Evolutionary conservation across 108 stramenopile genomes (phyloP), one percentile per base, ranked within the genome.

Genomic region (Stephanodiscus triporus): DNA sequence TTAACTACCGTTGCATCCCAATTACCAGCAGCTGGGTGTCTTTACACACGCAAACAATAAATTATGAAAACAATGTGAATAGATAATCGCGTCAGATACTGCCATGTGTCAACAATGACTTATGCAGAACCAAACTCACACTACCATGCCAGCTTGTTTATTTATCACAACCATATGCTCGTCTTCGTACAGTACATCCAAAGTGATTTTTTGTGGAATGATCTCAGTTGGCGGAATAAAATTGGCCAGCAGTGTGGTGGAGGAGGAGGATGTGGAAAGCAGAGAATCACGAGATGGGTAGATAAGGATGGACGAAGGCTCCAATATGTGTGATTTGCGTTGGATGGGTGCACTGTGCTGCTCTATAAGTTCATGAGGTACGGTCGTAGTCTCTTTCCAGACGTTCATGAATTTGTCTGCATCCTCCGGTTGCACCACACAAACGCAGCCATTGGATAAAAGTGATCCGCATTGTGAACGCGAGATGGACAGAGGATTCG

Each of bases 1-100:
- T 98, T 98, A 4, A 96, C 96, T 19, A 98, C 85, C 16, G 98
- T 98, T 48, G 92, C 94, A 69, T 93, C 91, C 92, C 96, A 94
- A 66, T 94, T 94, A n/a, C 98, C 98, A 17, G 95, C 93, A n/a
- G 97, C 98, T 29, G 98, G 98, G 73, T 98, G 98, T 0, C 59
- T 60, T 53, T 29, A 4, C 27, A 3, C 3, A 6, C 16, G 55
- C 34, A 60, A 60, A 23, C 9, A 42, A 42, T 11, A 11, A 19
- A 14, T 17, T 4, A 38, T 17, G 59, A 30, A 37, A 27, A 60
- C n/a, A 20, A 37, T 16, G n/a, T 14, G 14, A 57, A 27, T 57
- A 29, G 6, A 26, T 11, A 30, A 58, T 20, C 8, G 24, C 6
- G 55, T 16, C 14, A 26, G 13, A 27, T 56, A 9, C 29, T 56